Base-by-base conservation (phyloP, 2,329 filamentous ascomycete species). In the Fusarium mangiferae region DNA sequence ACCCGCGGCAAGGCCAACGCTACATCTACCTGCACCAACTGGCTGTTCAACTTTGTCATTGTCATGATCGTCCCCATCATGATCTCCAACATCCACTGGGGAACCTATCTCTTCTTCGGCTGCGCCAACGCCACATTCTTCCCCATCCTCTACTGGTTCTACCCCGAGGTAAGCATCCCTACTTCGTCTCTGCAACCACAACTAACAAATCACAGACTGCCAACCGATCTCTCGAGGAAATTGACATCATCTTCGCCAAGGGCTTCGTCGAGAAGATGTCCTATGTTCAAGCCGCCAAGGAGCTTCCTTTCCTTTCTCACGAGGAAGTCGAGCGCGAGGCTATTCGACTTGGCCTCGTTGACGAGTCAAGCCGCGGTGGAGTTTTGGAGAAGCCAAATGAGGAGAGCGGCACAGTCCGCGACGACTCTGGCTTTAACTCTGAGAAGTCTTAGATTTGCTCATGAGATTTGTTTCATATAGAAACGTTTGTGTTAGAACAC, bases 61-160 rank as follows among this genome's bases (percentile, higher is more conserved):
- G 90, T 92, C 41, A 86, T 93, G 75, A 87, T 92, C 35, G 92
- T 90, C 0, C 91, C 91, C 0, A 86, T 90, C 3, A 86, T 93
- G 41, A 87, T 93, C 28, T 82, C 88, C 67, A 87, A 88, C 60
- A 91, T 87, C 12, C 84, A 84, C 20, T 90, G 85, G 81, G 87
- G 87, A 61, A 85, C 88, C 0, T 81, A 85, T 4, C 79, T 84
- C 54, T 85, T 85, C 73, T 91, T 88, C 78, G 86, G 87, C 6
- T 81, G 84, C 17, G 84, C 87, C 75, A 89, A 88, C 80, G 86
- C 84, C 42, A 80, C 82, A 24, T 88, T 89, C 74, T 79, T 89
- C 48, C 87, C 87, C 4, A 82, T 87, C 57, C 86, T 88, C 3
- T 86, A 85, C 75, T 82, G 86, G 68, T 82, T 85, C 71, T 86